Base-by-base conservation (phyloP, 768 basidiomycete species). In the Termitomyces titanicus region DNA sequence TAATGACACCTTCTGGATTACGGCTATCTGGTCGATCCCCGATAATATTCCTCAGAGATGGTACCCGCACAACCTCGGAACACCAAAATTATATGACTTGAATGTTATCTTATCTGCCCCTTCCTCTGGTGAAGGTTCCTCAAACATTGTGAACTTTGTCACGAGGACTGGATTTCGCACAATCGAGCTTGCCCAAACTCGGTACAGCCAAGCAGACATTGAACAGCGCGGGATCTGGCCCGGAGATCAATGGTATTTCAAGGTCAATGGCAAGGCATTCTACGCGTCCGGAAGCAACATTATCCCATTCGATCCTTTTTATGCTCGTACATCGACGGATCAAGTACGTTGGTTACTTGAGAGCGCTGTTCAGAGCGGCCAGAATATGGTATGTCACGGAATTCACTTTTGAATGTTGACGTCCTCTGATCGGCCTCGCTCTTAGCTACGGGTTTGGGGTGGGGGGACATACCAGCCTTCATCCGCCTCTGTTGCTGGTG, bases 251-350 rank as follows among this genome's bases (percentile, higher is more conserved):
- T 83, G 80, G 77, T 80, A 83, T 63, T 84, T 84, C 62, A 73
- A 78, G 56, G 72, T 84, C 54, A 83, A 84, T 49, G 82, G 83
- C 10, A 76, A 76, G 62, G 73, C 75, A 13, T 82, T 84, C 60
- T 83, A 80, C 55, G 77, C 74, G 47, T 70, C 76, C 9, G 82
- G 83, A 9, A 81, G 80, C 24, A 84, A 83, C 51, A 75, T 82
- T 59, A 81, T 84, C 53, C 83, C 83, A 1, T 83, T 82, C 58
- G 83, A 85, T 65, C 78, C 79, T 8, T 84, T 85, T 64, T 83
- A 83, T 56, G 67, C 80, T 29, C 70, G 83, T 38, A 77, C 72
- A 12, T 75, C 75, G 10, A 72, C 77, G 11, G 80, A 79, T 24
- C 69, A 75, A 53, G 79, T 81, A 7, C 67, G 78, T 33, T 84